These are phyloP conservation scores for Colletotrichum aenigma DNA, from an alignment of 2,329 filamentous ascomycete genomes.

Conservation along the genomic window DNA sequence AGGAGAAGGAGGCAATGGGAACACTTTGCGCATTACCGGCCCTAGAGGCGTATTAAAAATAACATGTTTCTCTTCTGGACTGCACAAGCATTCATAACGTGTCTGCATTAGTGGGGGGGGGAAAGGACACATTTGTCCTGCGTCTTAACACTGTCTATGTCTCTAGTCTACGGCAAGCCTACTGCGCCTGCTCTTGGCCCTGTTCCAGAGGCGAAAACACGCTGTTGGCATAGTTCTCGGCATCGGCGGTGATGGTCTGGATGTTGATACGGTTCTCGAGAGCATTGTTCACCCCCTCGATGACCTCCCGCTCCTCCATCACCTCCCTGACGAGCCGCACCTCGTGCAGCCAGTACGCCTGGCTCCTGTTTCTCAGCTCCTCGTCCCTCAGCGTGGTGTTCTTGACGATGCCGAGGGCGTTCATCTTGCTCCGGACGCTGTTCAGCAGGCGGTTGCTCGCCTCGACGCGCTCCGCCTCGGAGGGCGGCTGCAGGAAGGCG, in stretches of 20 bases:
- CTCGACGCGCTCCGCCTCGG: constrained; percentile 71
- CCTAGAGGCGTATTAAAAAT: constrained; percentile 7
- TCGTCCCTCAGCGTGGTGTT: constrained; percentile 81
- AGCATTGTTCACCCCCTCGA: constrained; percentile 73
- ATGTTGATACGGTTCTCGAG: constrained; percentile 70
- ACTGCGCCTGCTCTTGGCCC: neutral
- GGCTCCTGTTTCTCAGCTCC: constrained; percentile 66
- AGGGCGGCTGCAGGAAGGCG: constrained; percentile 69
- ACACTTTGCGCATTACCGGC: constrained; percentile 1
- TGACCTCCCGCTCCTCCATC: constrained; percentile 79
- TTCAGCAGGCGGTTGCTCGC: constrained; percentile 60
- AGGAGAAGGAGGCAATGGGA: neutral
- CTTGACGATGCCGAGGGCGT: constrained; percentile 74
- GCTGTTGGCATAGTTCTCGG: constrained; percentile 62
- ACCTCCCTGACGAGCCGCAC: constrained; percentile 72
- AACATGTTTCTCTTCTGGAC: neutral
- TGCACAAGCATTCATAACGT: neutral
- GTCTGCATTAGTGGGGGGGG: neutral
- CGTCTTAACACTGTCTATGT: neutral
- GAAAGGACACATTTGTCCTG: neutral
- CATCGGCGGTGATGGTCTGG: constrained; percentile 62
- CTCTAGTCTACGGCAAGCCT: neutral
- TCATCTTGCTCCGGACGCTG: constrained; percentile 67
- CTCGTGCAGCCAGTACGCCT: constrained; percentile 83
- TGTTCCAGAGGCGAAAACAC: constrained; percentile 38